Percentiles rank a stretch among this genome's conserved stretches.
phyloP scores from a whole-genome alignment of 768 basidiomycete genomes.

The Termitomyces sp. region DNA sequence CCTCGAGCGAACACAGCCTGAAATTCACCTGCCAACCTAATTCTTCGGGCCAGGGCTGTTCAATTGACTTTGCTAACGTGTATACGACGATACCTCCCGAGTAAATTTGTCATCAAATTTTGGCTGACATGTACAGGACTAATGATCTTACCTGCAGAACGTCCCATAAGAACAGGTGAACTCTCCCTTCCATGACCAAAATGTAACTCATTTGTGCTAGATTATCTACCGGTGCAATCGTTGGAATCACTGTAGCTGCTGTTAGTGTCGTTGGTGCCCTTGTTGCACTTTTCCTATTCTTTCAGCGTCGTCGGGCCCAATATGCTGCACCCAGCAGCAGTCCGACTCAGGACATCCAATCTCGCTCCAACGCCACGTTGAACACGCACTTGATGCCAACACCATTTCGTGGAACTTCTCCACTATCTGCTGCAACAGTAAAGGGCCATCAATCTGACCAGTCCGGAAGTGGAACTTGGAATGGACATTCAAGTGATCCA shows the following conservation, averaged over 20 bases:
- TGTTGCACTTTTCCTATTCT: constrained; percentile 4
- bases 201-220: neutral
- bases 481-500: neutral
- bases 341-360: neutral
- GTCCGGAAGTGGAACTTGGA: neutral
- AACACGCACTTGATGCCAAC: neutral
- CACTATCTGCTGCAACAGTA: neutral
- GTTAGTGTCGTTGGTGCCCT: constrained; percentile 1
- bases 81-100: constrained; percentile 5
- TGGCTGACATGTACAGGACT: neutral
- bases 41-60: constrained; percentile 4
- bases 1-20: constrained; percentile 7
- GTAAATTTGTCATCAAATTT: neutral
- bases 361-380: neutral
- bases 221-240: too few relatives aligned
- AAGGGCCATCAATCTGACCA: neutral
- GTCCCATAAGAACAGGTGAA: neutral
- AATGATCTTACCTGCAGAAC: neutral
- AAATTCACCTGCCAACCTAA: constrained; percentile 6
- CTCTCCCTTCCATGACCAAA: neutral
- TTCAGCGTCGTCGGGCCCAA: neutral
- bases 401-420: neutral
- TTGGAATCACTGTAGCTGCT: constrained; percentile 8
- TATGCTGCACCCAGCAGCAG: neutral
- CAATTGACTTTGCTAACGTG: constrained; percentile 12